Conservation (phyloP, 2,329 filamentous ascomycete species). For the Aspergillus novofumigatus region DNA sequence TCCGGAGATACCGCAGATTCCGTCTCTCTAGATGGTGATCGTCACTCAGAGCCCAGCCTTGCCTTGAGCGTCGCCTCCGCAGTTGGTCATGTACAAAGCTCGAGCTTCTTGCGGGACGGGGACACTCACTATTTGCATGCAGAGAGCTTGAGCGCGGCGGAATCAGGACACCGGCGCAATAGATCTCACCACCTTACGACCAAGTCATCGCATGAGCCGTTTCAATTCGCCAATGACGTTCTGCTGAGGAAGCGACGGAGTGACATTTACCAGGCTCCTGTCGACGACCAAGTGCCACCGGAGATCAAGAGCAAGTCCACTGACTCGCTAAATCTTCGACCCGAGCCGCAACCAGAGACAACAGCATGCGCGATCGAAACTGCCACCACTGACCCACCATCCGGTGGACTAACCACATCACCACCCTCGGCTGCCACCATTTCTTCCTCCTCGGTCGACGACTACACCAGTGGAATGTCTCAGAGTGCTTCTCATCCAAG, state of each 20-base stretch:
- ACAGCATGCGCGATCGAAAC: slow-evolving; percentile 11
- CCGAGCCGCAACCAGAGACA: slow-evolving; percentile 9
- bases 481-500: slow-evolving; percentile 46
- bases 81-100: slow-evolving; percentile 39
- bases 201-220: slow-evolving; percentile 30
- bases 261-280: slow-evolving; percentile 20
- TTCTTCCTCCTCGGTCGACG: slow-evolving; percentile 44
- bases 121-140: slow-evolving; percentile 10
- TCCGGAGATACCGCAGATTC: slow-evolving; percentile 35
- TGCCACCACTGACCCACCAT: slow-evolving; percentile 14
- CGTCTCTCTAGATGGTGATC: slow-evolving; percentile 31
- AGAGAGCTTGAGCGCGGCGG: slow-evolving; percentile 7
- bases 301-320: slow-evolving; percentile 22
- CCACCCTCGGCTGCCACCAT: slow-evolving; percentile 44
- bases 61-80: slow-evolving; percentile 44
- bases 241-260: slow-evolving; percentile 29
- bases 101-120: slow-evolving; percentile 32
- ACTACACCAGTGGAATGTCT: slow-evolving; percentile 44
- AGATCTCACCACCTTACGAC: slow-evolving; percentile 33
- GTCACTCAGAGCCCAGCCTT: slow-evolving; percentile 40
- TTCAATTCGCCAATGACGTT: slow-evolving; percentile 32
- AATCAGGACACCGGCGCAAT: slow-evolving; percentile 31
- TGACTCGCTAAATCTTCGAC: slow-evolving; percentile 18
- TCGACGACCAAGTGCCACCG: slow-evolving; percentile 11
- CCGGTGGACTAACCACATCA: slow-evolving; percentile 29